Evolutionary conservation across 1,139 yeast species (phyloP).

Genomic region (Meyerozyma elateridarum): DNA sequence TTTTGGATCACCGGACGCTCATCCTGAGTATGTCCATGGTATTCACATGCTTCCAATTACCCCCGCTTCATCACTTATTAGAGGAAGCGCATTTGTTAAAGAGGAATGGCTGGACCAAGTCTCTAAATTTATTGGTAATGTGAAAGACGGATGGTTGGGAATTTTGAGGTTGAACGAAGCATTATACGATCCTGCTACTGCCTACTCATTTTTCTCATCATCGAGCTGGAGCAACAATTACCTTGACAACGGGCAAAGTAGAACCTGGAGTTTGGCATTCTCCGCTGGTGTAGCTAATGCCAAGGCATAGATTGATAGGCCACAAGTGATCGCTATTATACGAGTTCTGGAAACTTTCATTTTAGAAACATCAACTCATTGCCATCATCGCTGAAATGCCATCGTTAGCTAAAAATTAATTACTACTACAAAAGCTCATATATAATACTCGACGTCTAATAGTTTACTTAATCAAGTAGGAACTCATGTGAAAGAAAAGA

Average conservation of each 20-base stretch:
- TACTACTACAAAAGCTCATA: no score
- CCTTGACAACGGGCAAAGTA: slow-evolving; percentile 85
- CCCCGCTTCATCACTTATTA: slow-evolving; percentile 75
- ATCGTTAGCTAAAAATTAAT: no score
- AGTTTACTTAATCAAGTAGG: no score
- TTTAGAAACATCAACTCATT: no score
- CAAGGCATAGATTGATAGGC: no score
- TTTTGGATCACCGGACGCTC: slow-evolving; percentile 57
- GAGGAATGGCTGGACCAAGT: slow-evolving; percentile 75
- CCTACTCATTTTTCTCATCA: slow-evolving; percentile 66
- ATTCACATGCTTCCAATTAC: slow-evolving; percentile 93
- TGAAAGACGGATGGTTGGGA: slow-evolving; percentile 86
- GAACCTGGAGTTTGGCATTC: slow-evolving; percentile 85
- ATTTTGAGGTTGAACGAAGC: slow-evolving; percentile 77
- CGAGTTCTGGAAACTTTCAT: no score
- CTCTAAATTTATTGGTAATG: slow-evolving; percentile 43
- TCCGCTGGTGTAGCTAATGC: slow-evolving; percentile 16
- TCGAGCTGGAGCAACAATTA: slow-evolving; percentile 42
- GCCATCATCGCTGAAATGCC: no score
- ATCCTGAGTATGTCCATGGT: slow-evolving; percentile 83
- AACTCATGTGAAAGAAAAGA: no score
- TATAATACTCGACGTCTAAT: no score
- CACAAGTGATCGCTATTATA: no score
- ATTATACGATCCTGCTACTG: slow-evolving; percentile 57
- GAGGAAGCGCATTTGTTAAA: slow-evolving; percentile 63